These are phyloP conservation scores for Waltergamsia citrina DNA, from an alignment of 2,329 filamentous ascomycete genomes.

Conservation along the genomic window DNA sequence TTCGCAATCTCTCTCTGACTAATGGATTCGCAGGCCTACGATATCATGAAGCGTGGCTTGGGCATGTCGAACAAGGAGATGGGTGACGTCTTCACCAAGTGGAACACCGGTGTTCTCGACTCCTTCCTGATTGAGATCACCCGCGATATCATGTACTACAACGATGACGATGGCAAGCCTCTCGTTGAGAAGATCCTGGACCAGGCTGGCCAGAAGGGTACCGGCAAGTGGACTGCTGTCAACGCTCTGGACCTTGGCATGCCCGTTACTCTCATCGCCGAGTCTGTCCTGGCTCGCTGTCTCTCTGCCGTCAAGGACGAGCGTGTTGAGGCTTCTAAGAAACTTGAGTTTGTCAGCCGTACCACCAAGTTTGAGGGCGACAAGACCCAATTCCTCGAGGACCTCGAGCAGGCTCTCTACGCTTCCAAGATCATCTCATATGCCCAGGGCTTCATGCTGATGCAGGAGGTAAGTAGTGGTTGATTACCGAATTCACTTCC, in stretches of 20 bases:
- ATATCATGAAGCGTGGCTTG: constrained; percentile 98
- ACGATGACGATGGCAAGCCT: constrained; percentile 83
- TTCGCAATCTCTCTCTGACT: no score
- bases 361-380: constrained; percentile 75
- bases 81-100: constrained; percentile 85
- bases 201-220: constrained; percentile 98
- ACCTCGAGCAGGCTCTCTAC: constrained; percentile 97
- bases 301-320: constrained; percentile 90
- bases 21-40: constrained; percentile 66
- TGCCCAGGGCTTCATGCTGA: constrained; percentile 99
- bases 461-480: constrained; percentile 70
- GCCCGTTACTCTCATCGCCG: constrained; percentile 96
- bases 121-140: constrained; percentile 99
- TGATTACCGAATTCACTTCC: not conserved
- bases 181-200: constrained; percentile 99
- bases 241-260: constrained; percentile 97
- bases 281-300: constrained; percentile 93
- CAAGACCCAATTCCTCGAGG: constrained; percentile 87
- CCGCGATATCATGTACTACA: constrained; percentile 96
- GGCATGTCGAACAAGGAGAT: constrained; percentile 89
- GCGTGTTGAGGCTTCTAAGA: constrained; percentile 70
- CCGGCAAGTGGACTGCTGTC: constrained; percentile 99
- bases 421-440: constrained; percentile 99
- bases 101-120: constrained; percentile 98
- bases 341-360: constrained; percentile 68